Conservation (phyloP, 1,284 basidiomycete species). For the Xerocomus cyaneibrunnescens region DNA sequence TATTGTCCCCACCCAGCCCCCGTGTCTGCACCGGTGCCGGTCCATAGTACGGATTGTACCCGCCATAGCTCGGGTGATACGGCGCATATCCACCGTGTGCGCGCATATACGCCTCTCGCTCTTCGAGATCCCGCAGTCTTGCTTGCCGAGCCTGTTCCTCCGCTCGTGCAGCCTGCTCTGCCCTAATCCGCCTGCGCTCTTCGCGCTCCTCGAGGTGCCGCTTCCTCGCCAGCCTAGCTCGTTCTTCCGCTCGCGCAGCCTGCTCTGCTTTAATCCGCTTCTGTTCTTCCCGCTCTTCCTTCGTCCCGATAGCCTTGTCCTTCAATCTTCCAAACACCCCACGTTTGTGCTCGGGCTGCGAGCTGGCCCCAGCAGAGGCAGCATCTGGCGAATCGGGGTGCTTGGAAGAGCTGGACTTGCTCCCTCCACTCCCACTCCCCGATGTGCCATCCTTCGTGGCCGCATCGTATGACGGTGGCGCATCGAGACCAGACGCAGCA, state of each 20-base stretch:
- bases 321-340: slow-evolving; percentile 60
- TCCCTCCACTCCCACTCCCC: slow-evolving; percentile 12
- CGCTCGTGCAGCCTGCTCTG: slow-evolving; percentile 36
- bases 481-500: slow-evolving; percentile 18
- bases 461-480: slow-evolving; percentile 33
- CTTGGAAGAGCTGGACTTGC: slow-evolving; percentile 4
- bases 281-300: slow-evolving; percentile 58
- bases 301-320: slow-evolving; percentile 60
- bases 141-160: slow-evolving; percentile 18
- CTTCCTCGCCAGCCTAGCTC: slow-evolving; percentile 13
- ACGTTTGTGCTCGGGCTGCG: slow-evolving; percentile 38
- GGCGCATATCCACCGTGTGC: slow-evolving; percentile 36
- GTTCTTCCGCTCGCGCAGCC: slow-evolving; percentile 21
- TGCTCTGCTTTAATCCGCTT: slow-evolving; percentile 40
- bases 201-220: slow-evolving; percentile 45
- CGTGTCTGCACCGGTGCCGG: not conserved
- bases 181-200: slow-evolving; percentile 39
- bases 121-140: slow-evolving; percentile 30
- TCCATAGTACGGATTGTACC: not conserved
- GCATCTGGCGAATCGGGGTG: not conserved
- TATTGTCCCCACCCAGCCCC: slow-evolving; percentile 5
- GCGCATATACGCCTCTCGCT: slow-evolving; percentile 39
- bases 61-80: slow-evolving; percentile 23
- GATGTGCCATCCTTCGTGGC: slow-evolving; percentile 32
- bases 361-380: slow-evolving; percentile 1